phyloP scores from a whole-genome alignment of 306 rosid genomes.

The Rubus parviflorus region DNA sequence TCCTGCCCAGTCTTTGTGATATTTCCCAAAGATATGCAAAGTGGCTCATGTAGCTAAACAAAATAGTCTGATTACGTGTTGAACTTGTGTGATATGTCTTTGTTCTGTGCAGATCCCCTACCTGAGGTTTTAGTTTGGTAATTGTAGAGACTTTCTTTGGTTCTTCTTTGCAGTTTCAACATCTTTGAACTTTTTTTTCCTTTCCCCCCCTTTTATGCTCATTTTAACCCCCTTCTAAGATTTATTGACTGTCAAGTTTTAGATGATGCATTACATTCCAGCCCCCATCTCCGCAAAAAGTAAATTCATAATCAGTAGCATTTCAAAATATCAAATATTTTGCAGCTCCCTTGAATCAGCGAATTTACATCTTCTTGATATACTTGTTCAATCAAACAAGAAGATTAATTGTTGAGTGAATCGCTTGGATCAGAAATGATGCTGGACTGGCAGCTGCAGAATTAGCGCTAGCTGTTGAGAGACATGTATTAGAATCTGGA shows the following conservation, averaged over 20 bases:
- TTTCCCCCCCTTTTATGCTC: neutral
- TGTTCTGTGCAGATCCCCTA: neutral
- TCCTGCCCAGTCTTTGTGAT: neutral
- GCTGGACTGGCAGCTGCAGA: conserved; percentile 98
- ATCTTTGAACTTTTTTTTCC: neutral
- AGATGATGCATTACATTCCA: neutral
- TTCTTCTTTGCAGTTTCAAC: neutral
- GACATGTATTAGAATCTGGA: conserved; percentile 83
- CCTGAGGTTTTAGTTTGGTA: neutral
- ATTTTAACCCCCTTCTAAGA: neutral
- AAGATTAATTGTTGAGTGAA: conserved; percentile 18
- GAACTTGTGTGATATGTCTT: neutral
- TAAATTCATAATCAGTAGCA: neutral
- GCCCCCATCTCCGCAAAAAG: neutral
- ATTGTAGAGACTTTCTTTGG: neutral
- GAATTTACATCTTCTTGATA: conserved; percentile 5
- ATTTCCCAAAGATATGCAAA: neutral
- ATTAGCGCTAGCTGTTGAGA: conserved; percentile 83
- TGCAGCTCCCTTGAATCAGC: neutral
- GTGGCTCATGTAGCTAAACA: neutral
- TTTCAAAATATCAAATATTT: neutral
- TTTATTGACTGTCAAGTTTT: neutral
- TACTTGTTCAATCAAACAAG: neutral
- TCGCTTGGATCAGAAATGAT: conserved; percentile 65
- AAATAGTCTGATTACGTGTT: neutral